phyloP scores from a whole-genome alignment of 2,329 filamentous ascomycete genomes.

The Cercospora beticola region DNA sequence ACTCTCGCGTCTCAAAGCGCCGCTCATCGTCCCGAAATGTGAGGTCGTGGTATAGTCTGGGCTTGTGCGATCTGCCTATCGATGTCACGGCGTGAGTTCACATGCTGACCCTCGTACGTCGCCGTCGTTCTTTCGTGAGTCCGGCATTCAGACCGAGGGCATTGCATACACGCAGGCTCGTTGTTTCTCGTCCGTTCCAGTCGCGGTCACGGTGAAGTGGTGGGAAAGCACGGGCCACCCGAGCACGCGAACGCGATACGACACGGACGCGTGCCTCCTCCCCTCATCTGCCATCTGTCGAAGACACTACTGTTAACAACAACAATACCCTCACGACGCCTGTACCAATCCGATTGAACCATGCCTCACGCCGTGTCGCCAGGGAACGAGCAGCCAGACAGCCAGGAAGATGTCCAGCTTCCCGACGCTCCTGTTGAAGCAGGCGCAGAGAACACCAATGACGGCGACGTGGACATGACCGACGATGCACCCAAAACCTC shows the following conservation, averaged over 20 bases:
- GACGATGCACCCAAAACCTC: slow-evolving; percentile 9
- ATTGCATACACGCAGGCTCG: background rate
- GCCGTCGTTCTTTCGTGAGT: background rate
- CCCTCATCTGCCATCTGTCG: background rate
- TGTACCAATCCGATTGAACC: slow-evolving; percentile 24
- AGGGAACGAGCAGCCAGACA: slow-evolving; percentile 26
- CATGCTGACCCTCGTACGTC: background rate
- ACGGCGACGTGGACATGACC: slow-evolving; percentile 25
- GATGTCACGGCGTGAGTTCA: background rate
- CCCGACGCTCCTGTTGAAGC: slow-evolving; percentile 33
- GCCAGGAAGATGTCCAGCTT: slow-evolving; percentile 37
- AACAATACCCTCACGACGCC: background rate
- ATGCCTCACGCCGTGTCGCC: slow-evolving; percentile 50
- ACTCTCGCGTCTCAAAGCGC: background rate
- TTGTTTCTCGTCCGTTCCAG: background rate
- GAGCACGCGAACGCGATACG: background rate
- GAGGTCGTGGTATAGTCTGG: background rate
- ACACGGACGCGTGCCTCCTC: slow-evolving; percentile 1
- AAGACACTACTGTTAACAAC: background rate
- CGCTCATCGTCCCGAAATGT: background rate
- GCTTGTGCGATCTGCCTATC: background rate
- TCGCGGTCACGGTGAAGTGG: background rate
- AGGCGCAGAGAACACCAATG: slow-evolving; percentile 21
- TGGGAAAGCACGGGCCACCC: background rate
- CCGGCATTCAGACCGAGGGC: background rate